These are phyloP conservation scores for Eimeria acervulina DNA, from an alignment of 169 alveolate genomes.

Conservation along the genomic window DNA sequence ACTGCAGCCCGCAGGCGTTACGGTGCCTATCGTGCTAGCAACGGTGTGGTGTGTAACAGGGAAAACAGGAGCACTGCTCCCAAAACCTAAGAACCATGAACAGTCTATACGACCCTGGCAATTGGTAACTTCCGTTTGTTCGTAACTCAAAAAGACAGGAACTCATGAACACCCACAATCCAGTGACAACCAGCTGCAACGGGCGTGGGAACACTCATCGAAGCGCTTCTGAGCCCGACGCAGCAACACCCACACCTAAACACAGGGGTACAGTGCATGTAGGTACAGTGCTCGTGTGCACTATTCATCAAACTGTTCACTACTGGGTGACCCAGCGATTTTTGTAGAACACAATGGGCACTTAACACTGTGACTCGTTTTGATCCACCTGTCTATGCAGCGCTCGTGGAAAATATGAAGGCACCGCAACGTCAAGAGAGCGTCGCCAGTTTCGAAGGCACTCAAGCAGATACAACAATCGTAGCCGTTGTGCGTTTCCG, in stretches of 20 bases:
- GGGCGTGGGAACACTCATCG: not conserved
- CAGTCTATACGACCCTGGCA: not conserved
- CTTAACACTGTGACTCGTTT: conserved; percentile 29
- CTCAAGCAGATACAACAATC: conserved; percentile 69
- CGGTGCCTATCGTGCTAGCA: not conserved
- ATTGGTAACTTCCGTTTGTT: not conserved
- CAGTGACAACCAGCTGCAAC: not conserved
- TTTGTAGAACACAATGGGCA: conserved; percentile 60
- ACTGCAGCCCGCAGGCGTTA: not conserved
- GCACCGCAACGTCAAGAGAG: conserved; percentile 64
- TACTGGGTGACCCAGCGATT: conserved; percentile 20
- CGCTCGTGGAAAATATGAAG: conserved; percentile 57
- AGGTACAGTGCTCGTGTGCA: not conserved
- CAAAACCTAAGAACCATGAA: not conserved
- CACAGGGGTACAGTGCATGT: not conserved
- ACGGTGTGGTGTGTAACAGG: not conserved
- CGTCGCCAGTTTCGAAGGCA: conserved; percentile 50
- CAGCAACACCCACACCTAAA: not conserved
- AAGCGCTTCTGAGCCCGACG: not conserved
- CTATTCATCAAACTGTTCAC: not conserved
- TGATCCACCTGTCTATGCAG: conserved; percentile 71
- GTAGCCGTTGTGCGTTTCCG: conserved; percentile 2
- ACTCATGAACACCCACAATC: not conserved
- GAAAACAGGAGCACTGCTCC: not conserved
- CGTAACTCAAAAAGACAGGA: not conserved